Percentiles rank a stretch among this genome's conserved stretches.
Evolutionary conservation across 768 basidiomycete species (phyloP).

Genomic region (Tylopilus vinaceipallidus): DNA sequence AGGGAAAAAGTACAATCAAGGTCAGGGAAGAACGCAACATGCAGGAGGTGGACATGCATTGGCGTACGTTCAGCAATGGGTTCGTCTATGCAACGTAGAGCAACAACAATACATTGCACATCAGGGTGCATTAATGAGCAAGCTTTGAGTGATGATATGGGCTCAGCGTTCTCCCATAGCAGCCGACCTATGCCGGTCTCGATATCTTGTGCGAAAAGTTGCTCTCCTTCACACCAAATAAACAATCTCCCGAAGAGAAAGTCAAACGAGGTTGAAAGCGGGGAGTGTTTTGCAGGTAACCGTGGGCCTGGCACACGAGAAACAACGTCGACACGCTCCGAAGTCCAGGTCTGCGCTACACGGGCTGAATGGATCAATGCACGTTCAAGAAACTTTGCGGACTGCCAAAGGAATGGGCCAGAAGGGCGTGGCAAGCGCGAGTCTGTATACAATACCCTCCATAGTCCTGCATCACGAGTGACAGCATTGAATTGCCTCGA

Average conservation of each 20-base stretch:
- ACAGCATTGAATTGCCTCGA: constrained; percentile 17
- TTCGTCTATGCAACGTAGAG: constrained; percentile 15
- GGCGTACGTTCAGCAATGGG: constrained; percentile 18
- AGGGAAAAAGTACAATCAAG: constrained; percentile 3
- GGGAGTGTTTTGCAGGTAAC: constrained; percentile 10
- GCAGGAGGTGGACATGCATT: constrained; percentile 12
- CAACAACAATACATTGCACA: constrained; percentile 19
- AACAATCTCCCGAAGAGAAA: constrained; percentile 26
- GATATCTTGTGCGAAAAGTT: constrained; percentile 20
- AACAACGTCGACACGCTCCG: constrained; percentile 6
- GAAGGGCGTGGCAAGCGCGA: constrained; percentile 19
- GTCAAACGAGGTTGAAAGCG: constrained; percentile 16
- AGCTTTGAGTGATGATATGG: constrained; percentile 20
- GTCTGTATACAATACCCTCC: constrained; percentile 17
- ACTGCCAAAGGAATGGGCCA: constrained; percentile 25
- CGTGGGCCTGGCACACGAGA: constrained; percentile 16
- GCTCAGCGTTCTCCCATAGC: constrained; percentile 10
- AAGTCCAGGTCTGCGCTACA: constrained; percentile 22
- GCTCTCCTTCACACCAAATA: constrained; percentile 21
- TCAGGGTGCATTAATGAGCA: constrained; percentile 20
- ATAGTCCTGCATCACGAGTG: constrained; percentile 16
- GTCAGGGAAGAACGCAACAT: not conserved
- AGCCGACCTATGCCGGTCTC: constrained; percentile 22
- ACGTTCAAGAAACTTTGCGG: constrained; percentile 17
- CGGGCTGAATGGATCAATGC: constrained; percentile 17